Evolutionary conservation across 345 rosid species (phyloP), one percentile per base, ranked within the genome.

Genomic region (Gossypium anomalum): DNA sequence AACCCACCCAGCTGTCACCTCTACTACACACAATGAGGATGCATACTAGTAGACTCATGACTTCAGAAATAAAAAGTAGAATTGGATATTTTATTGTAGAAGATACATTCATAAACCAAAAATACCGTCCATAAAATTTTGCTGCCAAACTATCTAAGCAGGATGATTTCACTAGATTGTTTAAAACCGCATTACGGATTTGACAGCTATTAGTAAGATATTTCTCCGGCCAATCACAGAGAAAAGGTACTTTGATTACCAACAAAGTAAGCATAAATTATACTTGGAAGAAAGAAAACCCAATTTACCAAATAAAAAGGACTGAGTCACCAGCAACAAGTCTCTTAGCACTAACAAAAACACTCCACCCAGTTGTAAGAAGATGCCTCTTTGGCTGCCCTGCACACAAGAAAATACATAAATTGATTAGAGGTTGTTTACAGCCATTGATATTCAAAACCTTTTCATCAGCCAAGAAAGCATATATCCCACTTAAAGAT

Each of bases 331-430:
- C 98, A 49, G 92, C 90, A 79, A 87, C 93, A 47, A 94, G 97
- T 82, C 86, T 88, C 87, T 92, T 94, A 82, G 91, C 93, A 82
- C 90, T 88, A 76, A 92, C 98, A 67, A 94, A 94, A 72, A 90
- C 77, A 80, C 97, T 94, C 98, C 98, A 94, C 67, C 98, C 98
- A 5, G 97, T 92, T 2, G 97, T 92, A 70, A 94, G 98, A 64
- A 94, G 88, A 87, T 94, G 98, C 80, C 98, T 83, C 83, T 96
- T 92, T 70, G 98, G 98, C 83, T 94, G 98, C 79, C 98, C 98
- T 94, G 84, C 71, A 79, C 41, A 79, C 38, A 49, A 70, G 67
- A 77, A 65, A 61, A 76, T 66, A 60, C 67, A 73, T 55, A 68
- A 49, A 77, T 22, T 34, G 70, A 19, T 59, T 23, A 25, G 25